Base-by-base conservation (phyloP, 2,329 filamentous ascomycete species). In the Exophiala dermatitidis region DNA sequence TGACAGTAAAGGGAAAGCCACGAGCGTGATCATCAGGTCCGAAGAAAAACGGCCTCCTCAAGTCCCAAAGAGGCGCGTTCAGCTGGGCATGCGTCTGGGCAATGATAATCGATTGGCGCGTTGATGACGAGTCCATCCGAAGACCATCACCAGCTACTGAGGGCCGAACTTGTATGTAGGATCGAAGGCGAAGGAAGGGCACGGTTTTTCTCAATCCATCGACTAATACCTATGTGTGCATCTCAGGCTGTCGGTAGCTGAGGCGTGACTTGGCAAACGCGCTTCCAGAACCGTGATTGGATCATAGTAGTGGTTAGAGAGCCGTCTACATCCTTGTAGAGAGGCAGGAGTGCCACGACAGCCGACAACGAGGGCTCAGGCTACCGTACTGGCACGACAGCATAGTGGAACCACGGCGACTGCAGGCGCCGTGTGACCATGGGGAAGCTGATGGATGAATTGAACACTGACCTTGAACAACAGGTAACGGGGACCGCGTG, bases 321-420 rank as follows among this genome's bases (percentile, higher is more conserved):
- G 36, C 36, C 9, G 7, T 29, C 28, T 28, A 26, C 5, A 4
- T 43, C 1, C 5, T 43, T 28, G 40, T 6, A 26, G 12, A 6
- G 19, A 28, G n/a, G 40, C 19, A 30, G 19, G 40, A 4, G 40
- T 28, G 19, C 5, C 5, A 43, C 40, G 40, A 43, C 19, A 43
- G 40, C 40, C 29, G 40, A 43, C 40, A 5, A 5, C 38, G 28
- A 5, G 19, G 19, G 19, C 10, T 38, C n/a, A 26, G 33, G 33
- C 33, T 26, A 41, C 4, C 38, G 38, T 19, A 19, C 19, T 19
- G 19, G 19, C 38, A 41, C 5, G 4, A 28, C 26, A 26, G 38
- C 38, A 41, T 34, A 10, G 47, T 52, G 54, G 57, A 51, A 59
- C 50, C 57, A 55, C 57, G 57, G 57, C 48, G 57, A 54, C 37